phyloP scores from a whole-genome alignment of 192 early-diverging fungal species.

The Umbelopsis sp. region DNA sequence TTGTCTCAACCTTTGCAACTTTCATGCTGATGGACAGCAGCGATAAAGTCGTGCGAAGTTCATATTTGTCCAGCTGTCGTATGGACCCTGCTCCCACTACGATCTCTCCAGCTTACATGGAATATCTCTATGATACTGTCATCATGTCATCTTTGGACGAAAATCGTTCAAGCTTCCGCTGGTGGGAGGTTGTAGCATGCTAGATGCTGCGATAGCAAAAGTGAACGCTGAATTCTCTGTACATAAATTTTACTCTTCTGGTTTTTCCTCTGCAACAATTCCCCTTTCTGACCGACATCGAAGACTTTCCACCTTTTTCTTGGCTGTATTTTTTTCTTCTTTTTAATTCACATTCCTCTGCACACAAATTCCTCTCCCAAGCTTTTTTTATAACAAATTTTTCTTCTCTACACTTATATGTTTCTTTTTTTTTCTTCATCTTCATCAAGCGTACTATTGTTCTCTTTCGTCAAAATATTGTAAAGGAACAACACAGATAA shows the following conservation, averaged over 20 bases:
- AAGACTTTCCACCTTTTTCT: background rate
- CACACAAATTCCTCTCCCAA: background rate
- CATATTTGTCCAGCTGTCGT: background rate
- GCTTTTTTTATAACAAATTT: background rate
- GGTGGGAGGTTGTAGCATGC: conserved; percentile 16
- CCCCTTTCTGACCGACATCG: background rate
- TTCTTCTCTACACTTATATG: background rate
- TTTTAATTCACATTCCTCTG: background rate
- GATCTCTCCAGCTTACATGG: conserved; percentile 19
- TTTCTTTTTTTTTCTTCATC: background rate
- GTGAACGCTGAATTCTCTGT: background rate
- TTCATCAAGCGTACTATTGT: background rate
- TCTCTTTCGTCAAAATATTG: background rate
- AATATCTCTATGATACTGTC: conserved; percentile 32
- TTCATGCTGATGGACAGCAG: background rate
- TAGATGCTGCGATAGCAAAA: background rate
- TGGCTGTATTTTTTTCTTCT: conserved; percentile 5
- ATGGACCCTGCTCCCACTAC: background rate
- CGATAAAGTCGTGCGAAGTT: background rate
- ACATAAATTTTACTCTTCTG: background rate
- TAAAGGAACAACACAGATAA: background rate
- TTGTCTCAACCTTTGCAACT: conserved; percentile 4
- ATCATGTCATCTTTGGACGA: conserved; percentile 26
- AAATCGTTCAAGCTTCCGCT: background rate
- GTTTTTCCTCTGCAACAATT: background rate